Percentiles rank a stretch among this genome's conserved stretches.
These are phyloP conservation scores for Flaveria robusta DNA, from an alignment of 129 eudicot species.

Conservation along the genomic window DNA sequence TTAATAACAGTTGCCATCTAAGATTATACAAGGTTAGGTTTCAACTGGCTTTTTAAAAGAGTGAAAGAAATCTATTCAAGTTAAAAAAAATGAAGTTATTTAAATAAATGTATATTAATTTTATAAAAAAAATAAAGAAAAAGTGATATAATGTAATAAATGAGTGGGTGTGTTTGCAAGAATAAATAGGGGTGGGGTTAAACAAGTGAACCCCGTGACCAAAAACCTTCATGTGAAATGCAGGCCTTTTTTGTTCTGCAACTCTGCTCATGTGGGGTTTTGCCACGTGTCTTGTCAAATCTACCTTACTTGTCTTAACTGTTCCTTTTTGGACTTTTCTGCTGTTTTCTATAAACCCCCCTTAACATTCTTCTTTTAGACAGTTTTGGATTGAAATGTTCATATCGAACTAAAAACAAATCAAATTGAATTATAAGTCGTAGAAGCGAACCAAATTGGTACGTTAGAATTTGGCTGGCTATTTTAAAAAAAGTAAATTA, in stretches of 20 bases:
- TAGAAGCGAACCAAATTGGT: too few species aligned
- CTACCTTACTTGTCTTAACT: slow-evolving; percentile 19
- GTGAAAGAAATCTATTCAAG: too few species aligned
- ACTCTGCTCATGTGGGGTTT: slow-evolving; percentile 34
- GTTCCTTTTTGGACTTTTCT: slow-evolving; percentile 28
- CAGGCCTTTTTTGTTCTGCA: slow-evolving; percentile 4
- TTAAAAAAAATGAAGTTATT: too few species aligned
- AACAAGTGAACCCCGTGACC: slow-evolving; percentile 31
- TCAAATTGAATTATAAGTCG: too few species aligned
- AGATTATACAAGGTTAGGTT: too few species aligned
- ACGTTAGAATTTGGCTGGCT: too few species aligned
- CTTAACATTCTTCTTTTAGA: not conserved
- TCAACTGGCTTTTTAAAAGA: too few species aligned
- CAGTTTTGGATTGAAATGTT: too few species aligned
- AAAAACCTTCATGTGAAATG: slow-evolving; percentile 31
- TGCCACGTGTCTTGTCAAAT: slow-evolving; percentile 36
- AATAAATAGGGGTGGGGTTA: slow-evolving; percentile 20
- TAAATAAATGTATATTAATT: not conserved
- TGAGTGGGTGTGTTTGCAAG: slow-evolving; percentile 15
- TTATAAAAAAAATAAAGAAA: not conserved
- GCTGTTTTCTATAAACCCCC: slow-evolving; percentile 19
- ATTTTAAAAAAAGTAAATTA: too few species aligned
- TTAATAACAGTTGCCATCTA: too few species aligned
- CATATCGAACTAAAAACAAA: too few species aligned
- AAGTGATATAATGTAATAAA: not conserved